phyloP scores from a whole-genome alignment of 2,329 filamentous ascomycete genomes.

The Alternaria ventricosa region DNA sequence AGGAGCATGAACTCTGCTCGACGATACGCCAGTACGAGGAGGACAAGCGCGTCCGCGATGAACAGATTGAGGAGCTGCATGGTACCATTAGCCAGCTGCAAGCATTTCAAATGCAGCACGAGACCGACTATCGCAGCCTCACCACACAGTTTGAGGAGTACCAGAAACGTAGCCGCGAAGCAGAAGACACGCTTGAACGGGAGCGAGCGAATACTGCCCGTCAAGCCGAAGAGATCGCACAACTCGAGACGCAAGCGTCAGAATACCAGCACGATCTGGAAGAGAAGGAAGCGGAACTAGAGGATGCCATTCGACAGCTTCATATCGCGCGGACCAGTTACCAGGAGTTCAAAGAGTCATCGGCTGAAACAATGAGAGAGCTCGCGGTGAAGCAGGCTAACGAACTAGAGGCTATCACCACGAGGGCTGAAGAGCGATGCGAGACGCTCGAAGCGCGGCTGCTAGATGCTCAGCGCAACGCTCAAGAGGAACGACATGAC shows the following conservation, averaged over 20 bases:
- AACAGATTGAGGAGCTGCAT: conserved; percentile 14
- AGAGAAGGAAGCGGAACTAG: conserved; percentile 25
- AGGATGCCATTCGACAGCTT: conserved; percentile 16
- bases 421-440: conserved; percentile 20
- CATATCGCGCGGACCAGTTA: conserved; percentile 25
- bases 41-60: conserved; percentile 10
- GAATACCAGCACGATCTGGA: conserved; percentile 27
- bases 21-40: conserved; percentile 27
- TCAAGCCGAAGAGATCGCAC: conserved; percentile 30
- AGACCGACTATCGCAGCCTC: conserved; percentile 17
- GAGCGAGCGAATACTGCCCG: conserved; percentile 18
- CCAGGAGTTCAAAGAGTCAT: conserved; percentile 27
- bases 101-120: conserved; percentile 13
- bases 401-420: conserved; percentile 20
- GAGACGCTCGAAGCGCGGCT: conserved; percentile 27
- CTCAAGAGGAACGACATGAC: conserved; percentile 5
- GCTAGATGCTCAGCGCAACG: conserved; percentile 14
- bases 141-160: conserved; percentile 40
- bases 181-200: conserved; percentile 31
- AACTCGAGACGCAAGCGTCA: conserved; percentile 25
- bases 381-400: conserved; percentile 24
- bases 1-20: conserved; percentile 48
- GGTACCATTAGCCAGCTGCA: conserved; percentile 9
- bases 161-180: conserved; percentile 30
- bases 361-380: conserved; percentile 20